Percentiles rank a stretch among this genome's conserved stretches.
These are phyloP conservation scores for Leccinellum luteum DNA, from an alignment of 768 basidiomycete species.

Conservation along the genomic window DNA sequence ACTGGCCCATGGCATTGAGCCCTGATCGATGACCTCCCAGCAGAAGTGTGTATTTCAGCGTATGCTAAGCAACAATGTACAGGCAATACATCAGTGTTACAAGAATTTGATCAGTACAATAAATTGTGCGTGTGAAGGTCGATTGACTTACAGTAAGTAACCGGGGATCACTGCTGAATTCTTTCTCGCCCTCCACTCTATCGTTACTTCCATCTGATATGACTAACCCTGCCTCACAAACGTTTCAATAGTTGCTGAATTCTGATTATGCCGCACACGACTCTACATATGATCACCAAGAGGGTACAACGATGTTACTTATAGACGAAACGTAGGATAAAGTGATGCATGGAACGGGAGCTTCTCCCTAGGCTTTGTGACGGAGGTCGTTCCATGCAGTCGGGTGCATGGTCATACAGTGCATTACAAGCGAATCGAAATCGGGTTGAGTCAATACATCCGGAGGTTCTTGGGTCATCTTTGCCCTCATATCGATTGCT, in stretches of 20 bases:
- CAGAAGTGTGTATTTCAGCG: neutral
- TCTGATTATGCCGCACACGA: constrained; percentile 6
- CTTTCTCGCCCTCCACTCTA: too few species aligned
- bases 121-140: too few species aligned
- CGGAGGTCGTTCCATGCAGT: constrained; percentile 47
- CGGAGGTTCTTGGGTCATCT: constrained; percentile 29
- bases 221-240: too few species aligned
- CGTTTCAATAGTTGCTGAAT: neutral
- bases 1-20: constrained; percentile 39
- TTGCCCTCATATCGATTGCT: constrained; percentile 28
- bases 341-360: neutral
- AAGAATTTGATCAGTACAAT: neutral
- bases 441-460: constrained; percentile 27
- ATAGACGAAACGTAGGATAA: constrained; percentile 12
- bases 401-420: constrained; percentile 49
- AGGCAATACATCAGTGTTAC: neutral
- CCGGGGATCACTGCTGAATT: too few species aligned
- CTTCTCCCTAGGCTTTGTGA: constrained; percentile 10
- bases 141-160: too few species aligned
- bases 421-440: constrained; percentile 44
- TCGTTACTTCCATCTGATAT: too few species aligned
- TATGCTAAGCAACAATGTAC: neutral
- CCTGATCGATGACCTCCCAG: constrained; percentile 3
- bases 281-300: constrained; percentile 15
- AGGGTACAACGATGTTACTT: constrained; percentile 7